Evolutionary conservation across 345 rosid genomes (phyloP).

Genomic region (Eucalyptus erythrocorys): DNA sequence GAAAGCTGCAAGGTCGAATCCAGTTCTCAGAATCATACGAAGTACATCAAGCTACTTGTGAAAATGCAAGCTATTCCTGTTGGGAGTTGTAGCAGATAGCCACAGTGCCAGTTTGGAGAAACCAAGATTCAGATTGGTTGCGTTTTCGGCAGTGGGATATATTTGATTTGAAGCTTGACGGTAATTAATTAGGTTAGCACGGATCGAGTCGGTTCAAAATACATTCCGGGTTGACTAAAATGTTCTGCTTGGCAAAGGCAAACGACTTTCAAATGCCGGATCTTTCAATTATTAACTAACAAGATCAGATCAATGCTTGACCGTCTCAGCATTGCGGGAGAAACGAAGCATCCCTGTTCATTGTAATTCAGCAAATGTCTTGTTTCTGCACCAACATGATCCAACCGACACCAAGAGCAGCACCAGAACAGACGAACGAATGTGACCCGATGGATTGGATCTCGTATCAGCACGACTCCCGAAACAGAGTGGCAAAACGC

Average conservation of each 20-base stretch:
- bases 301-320: background rate
- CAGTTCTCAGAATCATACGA: background rate
- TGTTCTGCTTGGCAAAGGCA: background rate
- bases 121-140: background rate
- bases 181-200: background rate
- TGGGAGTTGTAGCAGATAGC: background rate
- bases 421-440: background rate
- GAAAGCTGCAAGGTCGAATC: constrained; percentile 47
- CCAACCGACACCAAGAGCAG: background rate
- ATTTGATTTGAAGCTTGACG: background rate
- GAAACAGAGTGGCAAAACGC: background rate
- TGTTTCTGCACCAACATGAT: background rate
- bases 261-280: background rate
- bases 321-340: background rate
- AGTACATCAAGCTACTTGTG: background rate
- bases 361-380: background rate
- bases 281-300: background rate
- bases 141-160: background rate
- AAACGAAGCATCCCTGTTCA: background rate
- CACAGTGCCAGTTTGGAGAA: background rate
- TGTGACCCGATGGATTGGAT: background rate
- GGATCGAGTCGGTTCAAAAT: background rate
- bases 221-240: background rate
- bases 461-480: background rate
- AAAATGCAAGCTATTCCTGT: background rate